Conservation (phyloP, 1,284 basidiomycete genomes). For the Paramarasmius palmivorus region DNA sequence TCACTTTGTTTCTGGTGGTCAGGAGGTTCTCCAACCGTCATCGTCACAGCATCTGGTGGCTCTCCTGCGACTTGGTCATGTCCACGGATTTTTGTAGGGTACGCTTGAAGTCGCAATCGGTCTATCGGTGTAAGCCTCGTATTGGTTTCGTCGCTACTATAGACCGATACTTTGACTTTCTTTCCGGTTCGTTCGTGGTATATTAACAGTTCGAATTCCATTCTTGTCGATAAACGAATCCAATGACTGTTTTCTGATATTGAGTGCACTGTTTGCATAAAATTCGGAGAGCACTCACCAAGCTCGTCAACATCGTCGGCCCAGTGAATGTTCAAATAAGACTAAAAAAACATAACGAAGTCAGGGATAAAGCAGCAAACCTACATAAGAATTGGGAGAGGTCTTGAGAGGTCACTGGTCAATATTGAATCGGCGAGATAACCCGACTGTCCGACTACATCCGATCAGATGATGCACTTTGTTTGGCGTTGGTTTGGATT, state of each 20-base stretch:
- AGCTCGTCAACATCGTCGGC: slow-evolving; percentile 82
- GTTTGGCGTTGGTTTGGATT: too few species aligned
- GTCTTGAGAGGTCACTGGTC: too few species aligned
- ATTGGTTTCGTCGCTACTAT: background rate
- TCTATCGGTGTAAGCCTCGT: slow-evolving; percentile 40
- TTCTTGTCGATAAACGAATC: slow-evolving; percentile 74
- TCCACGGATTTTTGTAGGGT: slow-evolving; percentile 86
- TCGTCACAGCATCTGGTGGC: slow-evolving; percentile 94
- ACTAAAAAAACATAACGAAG: too few species aligned
- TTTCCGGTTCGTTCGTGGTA: slow-evolving; percentile 88
- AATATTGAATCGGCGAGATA: too few species aligned
- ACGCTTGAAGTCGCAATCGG: slow-evolving; percentile 86
- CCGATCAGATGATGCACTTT: too few species aligned
- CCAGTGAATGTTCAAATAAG: slow-evolving; percentile 44
- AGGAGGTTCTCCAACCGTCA: slow-evolving; percentile 95
- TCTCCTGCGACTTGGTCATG: slow-evolving; percentile 90
- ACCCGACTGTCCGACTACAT: too few species aligned
- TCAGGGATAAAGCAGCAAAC: too few species aligned
- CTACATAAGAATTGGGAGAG: too few species aligned
- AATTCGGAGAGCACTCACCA: slow-evolving; percentile 36
- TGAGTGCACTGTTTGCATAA: background rate
- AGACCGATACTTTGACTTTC: slow-evolving; percentile 83
- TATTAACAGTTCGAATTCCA: slow-evolving; percentile 87
- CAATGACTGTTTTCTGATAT: slow-evolving; percentile 34
- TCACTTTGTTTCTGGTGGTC: slow-evolving; percentile 80